These are phyloP conservation scores for Clausena lansium DNA, from an alignment of 345 rosid genomes.

Conservation along the genomic window DNA sequence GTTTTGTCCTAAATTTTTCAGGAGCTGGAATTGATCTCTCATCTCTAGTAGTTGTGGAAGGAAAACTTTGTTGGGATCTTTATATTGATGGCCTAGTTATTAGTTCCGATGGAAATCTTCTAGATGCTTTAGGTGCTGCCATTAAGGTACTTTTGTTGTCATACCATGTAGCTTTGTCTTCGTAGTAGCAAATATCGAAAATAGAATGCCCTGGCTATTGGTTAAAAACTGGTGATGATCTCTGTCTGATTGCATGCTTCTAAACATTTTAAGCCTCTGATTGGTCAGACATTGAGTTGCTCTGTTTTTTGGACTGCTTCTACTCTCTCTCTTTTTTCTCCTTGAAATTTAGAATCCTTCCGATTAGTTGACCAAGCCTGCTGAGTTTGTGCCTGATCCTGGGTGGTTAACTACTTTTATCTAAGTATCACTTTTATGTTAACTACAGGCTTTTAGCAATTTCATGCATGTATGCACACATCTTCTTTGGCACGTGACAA, in stretches of 20 bases:
- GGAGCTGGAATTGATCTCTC: constrained; percentile 83
- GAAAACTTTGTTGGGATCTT: constrained; percentile 90
- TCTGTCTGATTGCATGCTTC: not conserved
- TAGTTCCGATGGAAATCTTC: constrained; percentile 84
- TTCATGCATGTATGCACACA: not conserved
- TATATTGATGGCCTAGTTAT: constrained; percentile 83
- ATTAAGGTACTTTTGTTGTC: constrained; percentile 50
- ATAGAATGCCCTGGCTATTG: not conserved
- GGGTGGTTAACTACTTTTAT: too few relatives aligned
- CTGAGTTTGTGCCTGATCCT: not conserved
- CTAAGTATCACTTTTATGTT: not conserved
- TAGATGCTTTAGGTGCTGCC: constrained; percentile 83
- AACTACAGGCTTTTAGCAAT: not conserved
- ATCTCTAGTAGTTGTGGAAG: constrained; percentile 72
- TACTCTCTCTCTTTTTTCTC: not conserved
- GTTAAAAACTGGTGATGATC: not conserved
- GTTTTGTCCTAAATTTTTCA: constrained; percentile 27
- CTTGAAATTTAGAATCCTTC: not conserved
- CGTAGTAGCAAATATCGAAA: not conserved
- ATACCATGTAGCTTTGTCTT: not conserved
- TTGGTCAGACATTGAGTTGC: not conserved
- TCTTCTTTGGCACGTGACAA: not conserved
- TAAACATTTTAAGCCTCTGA: not conserved
- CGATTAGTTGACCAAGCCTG: not conserved
- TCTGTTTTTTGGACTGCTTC: not conserved